phyloP scores from a whole-genome alignment of 805 yeast species.

The Pichia thaimueangensis region DNA sequence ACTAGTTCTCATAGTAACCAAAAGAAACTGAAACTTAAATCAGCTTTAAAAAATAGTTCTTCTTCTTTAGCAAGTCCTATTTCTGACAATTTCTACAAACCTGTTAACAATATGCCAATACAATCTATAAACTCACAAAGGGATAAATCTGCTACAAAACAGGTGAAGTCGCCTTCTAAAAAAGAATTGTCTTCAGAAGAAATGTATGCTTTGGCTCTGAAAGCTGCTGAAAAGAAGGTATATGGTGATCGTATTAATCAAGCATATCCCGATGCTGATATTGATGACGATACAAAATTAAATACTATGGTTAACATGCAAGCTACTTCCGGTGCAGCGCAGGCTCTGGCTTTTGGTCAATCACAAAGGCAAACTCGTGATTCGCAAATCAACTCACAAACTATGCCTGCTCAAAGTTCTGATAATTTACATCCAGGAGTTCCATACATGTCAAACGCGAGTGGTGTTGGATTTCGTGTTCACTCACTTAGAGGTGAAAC shows the following conservation, averaged over 20 bases:
- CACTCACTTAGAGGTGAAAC: conserved; percentile 26
- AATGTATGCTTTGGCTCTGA: conserved; percentile 48
- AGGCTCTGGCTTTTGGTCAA: no score
- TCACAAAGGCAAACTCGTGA: not conserved
- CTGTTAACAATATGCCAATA: not conserved
- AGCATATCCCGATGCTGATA: conserved; percentile 1
- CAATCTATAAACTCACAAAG: not conserved
- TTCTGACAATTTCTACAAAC: not conserved
- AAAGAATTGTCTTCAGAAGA: conserved; percentile 37
- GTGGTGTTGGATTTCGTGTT: conserved; percentile 25
- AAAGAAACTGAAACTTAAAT: conserved; percentile 4
- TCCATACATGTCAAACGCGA: conserved; percentile 24
- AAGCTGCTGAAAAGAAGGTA: conserved; percentile 50
- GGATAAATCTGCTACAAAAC: not conserved
- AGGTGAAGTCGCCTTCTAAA: not conserved
- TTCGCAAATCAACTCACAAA: not conserved
- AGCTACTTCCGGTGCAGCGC: no score
- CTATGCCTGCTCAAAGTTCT: not conserved
- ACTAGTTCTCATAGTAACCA: not conserved
- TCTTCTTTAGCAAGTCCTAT: conserved; percentile 5
- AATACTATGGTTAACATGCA: conserved; percentile 23
- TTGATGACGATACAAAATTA: conserved; percentile 24
- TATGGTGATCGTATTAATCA: conserved; percentile 34
- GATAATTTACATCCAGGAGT: conserved; percentile 5
- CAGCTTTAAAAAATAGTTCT: conserved; percentile 9